Evolutionary conservation across 1,284 basidiomycete genomes (phyloP).

Genomic region (Marasmius oreades): DNA sequence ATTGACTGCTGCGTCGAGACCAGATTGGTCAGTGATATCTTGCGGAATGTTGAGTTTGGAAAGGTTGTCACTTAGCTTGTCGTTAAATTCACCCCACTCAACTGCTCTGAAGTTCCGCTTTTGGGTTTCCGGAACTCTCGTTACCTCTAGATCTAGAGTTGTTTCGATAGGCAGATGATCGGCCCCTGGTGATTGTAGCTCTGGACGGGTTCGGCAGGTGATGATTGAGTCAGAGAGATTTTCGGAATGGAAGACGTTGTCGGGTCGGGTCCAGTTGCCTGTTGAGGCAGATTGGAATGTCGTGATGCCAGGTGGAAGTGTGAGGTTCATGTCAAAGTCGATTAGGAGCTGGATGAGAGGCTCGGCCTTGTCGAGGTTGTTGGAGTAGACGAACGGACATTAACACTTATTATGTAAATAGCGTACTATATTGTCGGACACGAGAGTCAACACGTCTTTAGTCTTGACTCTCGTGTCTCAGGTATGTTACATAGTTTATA

Average conservation of each 20-base stretch:
- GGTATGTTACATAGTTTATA: too few species aligned
- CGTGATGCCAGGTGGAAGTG: constrained; percentile 25
- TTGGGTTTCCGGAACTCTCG: neutral
- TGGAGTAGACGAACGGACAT: neutral
- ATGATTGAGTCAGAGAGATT: constrained; percentile 9
- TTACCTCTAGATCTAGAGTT: neutral
- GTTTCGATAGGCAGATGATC: constrained; percentile 8
- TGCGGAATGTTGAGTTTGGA: neutral
- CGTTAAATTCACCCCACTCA: neutral
- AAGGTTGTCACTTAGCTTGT: neutral
- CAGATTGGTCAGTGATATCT: neutral
- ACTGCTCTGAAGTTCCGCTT: neutral
- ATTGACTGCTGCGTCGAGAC: constrained; percentile 10
- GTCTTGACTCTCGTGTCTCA: too few species aligned
- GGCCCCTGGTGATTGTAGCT: neutral
- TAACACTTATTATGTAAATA: neutral
- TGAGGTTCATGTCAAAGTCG: constrained; percentile 20
- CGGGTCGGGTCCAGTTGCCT: constrained; percentile 27
- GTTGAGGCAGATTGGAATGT: constrained; percentile 26
- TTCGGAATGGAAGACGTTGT: constrained; percentile 30
- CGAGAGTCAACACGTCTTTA: too few species aligned
- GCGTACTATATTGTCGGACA: neutral
- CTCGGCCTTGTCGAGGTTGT: neutral
- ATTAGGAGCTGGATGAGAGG: constrained; percentile 20
- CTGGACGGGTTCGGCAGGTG: neutral